Conservation (phyloP, 1,139 yeast genomes). For the Geotrichum aggregatum region DNA sequence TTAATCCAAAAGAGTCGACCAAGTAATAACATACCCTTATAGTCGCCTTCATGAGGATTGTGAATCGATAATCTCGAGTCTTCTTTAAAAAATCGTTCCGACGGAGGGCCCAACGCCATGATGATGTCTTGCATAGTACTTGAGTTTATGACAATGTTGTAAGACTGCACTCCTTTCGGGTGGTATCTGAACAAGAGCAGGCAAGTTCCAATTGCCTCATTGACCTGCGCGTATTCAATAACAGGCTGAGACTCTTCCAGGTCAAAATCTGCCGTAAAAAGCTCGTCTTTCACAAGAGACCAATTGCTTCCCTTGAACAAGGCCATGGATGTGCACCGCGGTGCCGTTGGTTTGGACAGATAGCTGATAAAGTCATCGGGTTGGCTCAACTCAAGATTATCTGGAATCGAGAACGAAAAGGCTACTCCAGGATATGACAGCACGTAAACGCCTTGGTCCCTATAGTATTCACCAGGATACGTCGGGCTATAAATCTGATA, state of each 20-base stretch:
- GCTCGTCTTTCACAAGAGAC: conserved; percentile 27
- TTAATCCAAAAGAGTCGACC: neutral
- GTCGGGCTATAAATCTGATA: conserved; percentile 31
- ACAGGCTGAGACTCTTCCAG: conserved; percentile 7
- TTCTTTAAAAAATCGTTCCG: conserved; percentile 34
- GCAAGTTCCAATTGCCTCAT: conserved; percentile 19
- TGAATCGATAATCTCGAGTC: conserved; percentile 34
- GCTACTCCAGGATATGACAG: conserved; percentile 38
- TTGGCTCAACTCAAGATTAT: conserved; percentile 13
- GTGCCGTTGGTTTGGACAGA: conserved; percentile 25
- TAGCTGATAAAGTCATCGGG: conserved; percentile 21
- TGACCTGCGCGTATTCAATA: conserved; percentile 22
- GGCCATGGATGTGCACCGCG: conserved; percentile 31
- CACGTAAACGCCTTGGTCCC: conserved; percentile 24
- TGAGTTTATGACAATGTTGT: conserved; percentile 21
- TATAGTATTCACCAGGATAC: conserved; percentile 30
- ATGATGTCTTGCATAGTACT: conserved; percentile 35
- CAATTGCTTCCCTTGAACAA: conserved; percentile 34
- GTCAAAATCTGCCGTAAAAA: conserved; percentile 14
- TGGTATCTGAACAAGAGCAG: conserved; percentile 25
- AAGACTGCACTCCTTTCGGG: conserved; percentile 21
- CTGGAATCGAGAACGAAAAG: conserved; percentile 30
- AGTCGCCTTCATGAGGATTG: conserved; percentile 26
- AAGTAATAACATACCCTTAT: conserved; percentile 18
- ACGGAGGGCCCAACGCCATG: conserved; percentile 36